Evolutionary conservation across 2,329 filamentous ascomycete genomes (phyloP), one percentile per base, ranked within the genome.

Genomic region (Neofusicoccum kwambonambiense): DNA sequence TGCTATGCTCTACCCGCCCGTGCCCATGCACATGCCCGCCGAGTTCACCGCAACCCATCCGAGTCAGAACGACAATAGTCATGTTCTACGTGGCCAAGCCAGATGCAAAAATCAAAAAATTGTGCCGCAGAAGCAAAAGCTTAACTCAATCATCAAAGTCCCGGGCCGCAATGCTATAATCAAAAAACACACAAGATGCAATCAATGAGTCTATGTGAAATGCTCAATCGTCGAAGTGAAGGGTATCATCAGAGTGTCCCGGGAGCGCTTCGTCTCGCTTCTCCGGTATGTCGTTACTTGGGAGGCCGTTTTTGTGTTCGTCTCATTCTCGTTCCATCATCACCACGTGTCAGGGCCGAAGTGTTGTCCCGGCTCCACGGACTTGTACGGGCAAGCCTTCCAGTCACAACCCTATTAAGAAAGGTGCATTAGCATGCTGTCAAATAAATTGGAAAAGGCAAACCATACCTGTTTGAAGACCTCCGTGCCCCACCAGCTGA

Each of bases 401-500:
- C 91, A 95, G 79, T 95, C 91, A 75, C 91, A 95, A 19, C 92
- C 91, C 76, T 82, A 56, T 2, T 31, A 7, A 31, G 19, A 19
- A 31, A 44, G 44, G 11, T 35, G 39, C 3, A 22, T 65, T 42
- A 49, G 45, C 34, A 37, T 19, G 13, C 34, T 39, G 31, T 15
- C 42, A 49, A 11, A 51, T 67, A 62, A 70, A 70, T 17, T 63
- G 39, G 11, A 4, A 47, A 17, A n/a, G 37, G 27, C 57, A 64
- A 64, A 6, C 72, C 76, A 67, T 68, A 80, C 79, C 75, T 88
- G 83, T 76, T 92, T 93, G 75, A 92, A 93, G 4, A 94, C 84
- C 73, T 95, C 90, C 0, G 92, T 96, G 0, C 92, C 92, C 92
- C 92, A 96, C 92, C 92, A 96, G 64, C 82, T 87, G 73, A 95